phyloP scores from a whole-genome alignment of 345 rosid genomes.

The Bretschneidera sinensis region DNA sequence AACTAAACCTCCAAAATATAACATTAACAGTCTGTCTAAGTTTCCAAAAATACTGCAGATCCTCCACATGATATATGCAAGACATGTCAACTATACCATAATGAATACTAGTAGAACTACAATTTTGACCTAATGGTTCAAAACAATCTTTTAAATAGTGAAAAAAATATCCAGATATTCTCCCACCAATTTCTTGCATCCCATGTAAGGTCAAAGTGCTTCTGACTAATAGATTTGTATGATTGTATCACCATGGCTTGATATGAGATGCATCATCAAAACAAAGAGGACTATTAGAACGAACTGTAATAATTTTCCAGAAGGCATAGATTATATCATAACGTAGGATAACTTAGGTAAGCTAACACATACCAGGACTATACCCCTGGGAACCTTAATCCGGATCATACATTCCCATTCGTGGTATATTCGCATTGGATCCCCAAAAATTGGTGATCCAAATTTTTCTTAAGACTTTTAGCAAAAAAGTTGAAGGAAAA shows the following conservation, averaged over 20 bases:
- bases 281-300: too few species aligned
- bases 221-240: neutral
- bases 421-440: too few species aligned
- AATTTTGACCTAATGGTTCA: too few species aligned
- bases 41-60: neutral
- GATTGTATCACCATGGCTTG: neutral
- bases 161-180: neutral
- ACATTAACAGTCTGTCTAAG: neutral
- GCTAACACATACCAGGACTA: too few species aligned
- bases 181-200: neutral
- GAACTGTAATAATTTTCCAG: too few species aligned
- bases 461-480: too few species aligned
- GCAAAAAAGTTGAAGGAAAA: too few species aligned
- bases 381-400: too few species aligned
- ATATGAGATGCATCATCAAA: neutral
- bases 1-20: neutral
- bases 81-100: neutral
- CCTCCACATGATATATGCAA: neutral
- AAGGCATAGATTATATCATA: too few species aligned
- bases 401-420: too few species aligned
- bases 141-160: neutral
- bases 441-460: too few species aligned
- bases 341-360: too few species aligned
- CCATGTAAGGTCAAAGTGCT: neutral
- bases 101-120: neutral